These are phyloP conservation scores for Rhizophagus sp. DNA, from an alignment of 192 early-diverging fungal species.

Conservation along the genomic window DNA sequence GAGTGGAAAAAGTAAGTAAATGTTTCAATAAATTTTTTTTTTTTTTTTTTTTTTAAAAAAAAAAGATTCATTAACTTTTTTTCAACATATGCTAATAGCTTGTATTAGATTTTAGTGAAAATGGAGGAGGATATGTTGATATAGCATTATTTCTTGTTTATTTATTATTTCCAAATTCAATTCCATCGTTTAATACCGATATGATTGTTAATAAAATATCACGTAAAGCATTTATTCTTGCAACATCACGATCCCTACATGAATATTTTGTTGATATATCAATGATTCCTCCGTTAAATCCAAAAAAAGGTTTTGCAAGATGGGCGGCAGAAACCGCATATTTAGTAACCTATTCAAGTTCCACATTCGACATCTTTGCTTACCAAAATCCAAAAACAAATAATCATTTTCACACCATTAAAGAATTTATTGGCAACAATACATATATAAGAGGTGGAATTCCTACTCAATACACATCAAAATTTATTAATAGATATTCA, in stretches of 20 bases:
- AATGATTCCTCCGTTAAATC: background rate
- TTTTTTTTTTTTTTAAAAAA: background rate
- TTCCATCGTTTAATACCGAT: background rate
- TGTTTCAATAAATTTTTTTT: background rate
- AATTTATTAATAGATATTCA: background rate
- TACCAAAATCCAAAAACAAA: background rate
- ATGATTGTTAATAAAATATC: background rate
- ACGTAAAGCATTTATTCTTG: background rate
- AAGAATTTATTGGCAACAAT: constrained; percentile 9
- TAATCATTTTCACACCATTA: background rate
- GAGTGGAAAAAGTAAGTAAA: background rate
- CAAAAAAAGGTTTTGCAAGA: background rate
- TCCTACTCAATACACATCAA: background rate
- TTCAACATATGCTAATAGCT: background rate
- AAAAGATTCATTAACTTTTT: too few species aligned
- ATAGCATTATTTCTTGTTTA: background rate
- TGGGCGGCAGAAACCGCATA: background rate
- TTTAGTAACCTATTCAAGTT: background rate
- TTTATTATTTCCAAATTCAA: background rate
- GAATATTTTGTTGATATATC: background rate
- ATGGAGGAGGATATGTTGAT: background rate
- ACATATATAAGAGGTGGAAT: background rate
- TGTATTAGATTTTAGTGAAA: background rate
- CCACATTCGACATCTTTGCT: background rate
- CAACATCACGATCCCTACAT: background rate